Evolutionary conservation across 306 rosid species (phyloP).

Genomic region (Parietaria judaica): DNA sequence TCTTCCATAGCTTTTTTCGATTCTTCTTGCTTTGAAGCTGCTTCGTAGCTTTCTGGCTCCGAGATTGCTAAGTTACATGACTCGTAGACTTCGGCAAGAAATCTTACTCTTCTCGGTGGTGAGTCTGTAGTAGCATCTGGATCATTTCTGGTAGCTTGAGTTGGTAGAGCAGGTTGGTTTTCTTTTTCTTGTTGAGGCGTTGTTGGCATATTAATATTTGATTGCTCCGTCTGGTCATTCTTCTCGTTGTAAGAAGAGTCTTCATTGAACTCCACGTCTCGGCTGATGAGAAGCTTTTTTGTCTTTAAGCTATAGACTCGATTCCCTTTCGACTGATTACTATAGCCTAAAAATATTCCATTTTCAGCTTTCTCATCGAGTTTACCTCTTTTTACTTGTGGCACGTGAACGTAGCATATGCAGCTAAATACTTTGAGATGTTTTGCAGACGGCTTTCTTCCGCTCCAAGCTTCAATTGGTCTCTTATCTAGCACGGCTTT

Average conservation of each 20-base stretch:
- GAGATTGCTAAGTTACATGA: not conserved
- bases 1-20: conserved; percentile 5
- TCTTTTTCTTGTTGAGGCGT: not conserved
- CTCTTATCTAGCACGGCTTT: not conserved
- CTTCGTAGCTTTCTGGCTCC: not conserved
- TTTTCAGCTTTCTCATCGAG: not conserved
- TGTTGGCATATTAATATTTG: not conserved
- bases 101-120: too few relatives aligned
- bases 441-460: not conserved
- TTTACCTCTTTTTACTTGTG: not conserved
- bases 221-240: not conserved
- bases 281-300: conserved; percentile 5
- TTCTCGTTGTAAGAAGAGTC: not conserved
- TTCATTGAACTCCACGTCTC: conserved; percentile 8
- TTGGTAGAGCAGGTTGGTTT: not conserved
- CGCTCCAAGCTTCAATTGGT: not conserved
- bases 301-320: not conserved
- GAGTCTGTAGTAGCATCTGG: too few relatives aligned
- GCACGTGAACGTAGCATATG: not conserved
- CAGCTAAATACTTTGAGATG: conserved; percentile 7
- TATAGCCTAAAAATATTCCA: not conserved
- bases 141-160: not conserved
- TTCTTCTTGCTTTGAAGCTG: not conserved
- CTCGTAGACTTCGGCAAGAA: not conserved
- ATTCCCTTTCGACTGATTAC: not conserved